Conservation (phyloP, 2,329 filamentous ascomycete genomes). For the Cyphellophora europaea region DNA sequence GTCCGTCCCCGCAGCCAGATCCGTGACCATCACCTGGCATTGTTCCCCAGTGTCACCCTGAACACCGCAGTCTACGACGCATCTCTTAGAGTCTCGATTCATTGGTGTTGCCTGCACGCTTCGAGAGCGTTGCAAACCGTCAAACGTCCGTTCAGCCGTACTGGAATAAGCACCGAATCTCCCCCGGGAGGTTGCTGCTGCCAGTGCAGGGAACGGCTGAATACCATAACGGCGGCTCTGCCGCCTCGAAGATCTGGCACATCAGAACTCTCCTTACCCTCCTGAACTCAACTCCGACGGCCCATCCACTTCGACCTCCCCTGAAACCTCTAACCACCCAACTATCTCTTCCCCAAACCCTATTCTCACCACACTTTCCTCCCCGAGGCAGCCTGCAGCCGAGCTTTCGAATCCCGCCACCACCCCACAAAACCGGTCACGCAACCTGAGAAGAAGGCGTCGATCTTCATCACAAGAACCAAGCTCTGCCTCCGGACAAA, state of each 20-base stretch:
- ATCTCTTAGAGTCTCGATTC: too few species aligned
- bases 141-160: too few species aligned
- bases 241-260: slow-evolving; percentile 63
- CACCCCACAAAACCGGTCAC: background rate
- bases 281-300: slow-evolving; percentile 60
- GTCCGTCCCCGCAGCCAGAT: background rate
- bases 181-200: too few species aligned
- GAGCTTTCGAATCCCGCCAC: too few species aligned
- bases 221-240: slow-evolving; percentile 27
- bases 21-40: background rate
- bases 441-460: slow-evolving; percentile 6
- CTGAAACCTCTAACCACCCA: slow-evolving; percentile 39
- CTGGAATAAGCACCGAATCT: too few species aligned
- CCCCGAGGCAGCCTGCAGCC: slow-evolving; percentile 1
- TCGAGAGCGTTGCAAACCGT: too few species aligned
- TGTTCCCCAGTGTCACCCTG: too few species aligned
- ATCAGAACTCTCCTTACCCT: slow-evolving; percentile 50
- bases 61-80: too few species aligned
- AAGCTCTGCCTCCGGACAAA: slow-evolving; percentile 22
- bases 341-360: slow-evolving; percentile 29
- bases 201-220: too few species aligned
- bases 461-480: slow-evolving; percentile 18
- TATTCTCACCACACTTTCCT: slow-evolving; percentile 13
- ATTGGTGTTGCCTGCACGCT: too few species aligned
- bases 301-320: slow-evolving; percentile 49